These are phyloP conservation scores for Aspergillus diversus DNA, from an alignment of 495 filamentous ascomycete species.

Conservation along the genomic window DNA sequence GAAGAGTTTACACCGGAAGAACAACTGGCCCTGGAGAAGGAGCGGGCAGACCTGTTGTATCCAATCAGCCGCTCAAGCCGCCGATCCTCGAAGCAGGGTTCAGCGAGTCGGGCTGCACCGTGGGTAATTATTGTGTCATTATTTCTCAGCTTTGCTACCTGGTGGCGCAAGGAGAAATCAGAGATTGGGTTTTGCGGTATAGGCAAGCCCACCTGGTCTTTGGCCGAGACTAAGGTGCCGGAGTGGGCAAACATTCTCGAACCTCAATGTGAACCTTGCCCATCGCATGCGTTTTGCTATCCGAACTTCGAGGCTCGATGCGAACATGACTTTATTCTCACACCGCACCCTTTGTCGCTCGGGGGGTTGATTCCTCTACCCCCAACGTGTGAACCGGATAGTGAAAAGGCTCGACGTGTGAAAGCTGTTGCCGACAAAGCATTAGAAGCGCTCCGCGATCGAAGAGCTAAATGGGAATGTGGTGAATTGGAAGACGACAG, in stretches of 20 bases:
- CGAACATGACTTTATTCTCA: conserved; percentile 84
- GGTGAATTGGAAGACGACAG: conserved; percentile 72
- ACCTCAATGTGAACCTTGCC: conserved; percentile 89
- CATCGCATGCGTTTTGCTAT: conserved; percentile 88
- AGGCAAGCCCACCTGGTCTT: conserved; percentile 63
- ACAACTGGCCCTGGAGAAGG: conserved; percentile 72
- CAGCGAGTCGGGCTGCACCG: conserved; percentile 54
- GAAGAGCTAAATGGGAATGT: conserved; percentile 88
- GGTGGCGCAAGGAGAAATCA: conserved; percentile 93
- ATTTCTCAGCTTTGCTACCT: conserved; percentile 70
- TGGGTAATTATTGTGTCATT: conserved; percentile 69
- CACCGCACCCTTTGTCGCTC: conserved; percentile 80
- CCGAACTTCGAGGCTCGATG: conserved; percentile 74
- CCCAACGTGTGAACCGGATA: conserved; percentile 94
- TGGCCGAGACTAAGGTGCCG: conserved; percentile 59
- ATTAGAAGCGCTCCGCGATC: conserved; percentile 83
- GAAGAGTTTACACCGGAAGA: conserved; percentile 96
- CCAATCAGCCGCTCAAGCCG: conserved; percentile 37
- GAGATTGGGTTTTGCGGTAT: conserved; percentile 94
- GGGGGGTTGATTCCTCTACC: conserved; percentile 81
- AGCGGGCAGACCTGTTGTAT: conserved; percentile 48
- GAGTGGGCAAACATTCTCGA: conserved; percentile 70
- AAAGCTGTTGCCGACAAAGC: conserved; percentile 86
- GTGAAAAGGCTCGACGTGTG: conserved; percentile 85
- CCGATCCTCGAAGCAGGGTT: conserved; percentile 38